phyloP scores from a whole-genome alignment of 768 basidiomycete species.

The Podaxis carcinomalis region DNA sequence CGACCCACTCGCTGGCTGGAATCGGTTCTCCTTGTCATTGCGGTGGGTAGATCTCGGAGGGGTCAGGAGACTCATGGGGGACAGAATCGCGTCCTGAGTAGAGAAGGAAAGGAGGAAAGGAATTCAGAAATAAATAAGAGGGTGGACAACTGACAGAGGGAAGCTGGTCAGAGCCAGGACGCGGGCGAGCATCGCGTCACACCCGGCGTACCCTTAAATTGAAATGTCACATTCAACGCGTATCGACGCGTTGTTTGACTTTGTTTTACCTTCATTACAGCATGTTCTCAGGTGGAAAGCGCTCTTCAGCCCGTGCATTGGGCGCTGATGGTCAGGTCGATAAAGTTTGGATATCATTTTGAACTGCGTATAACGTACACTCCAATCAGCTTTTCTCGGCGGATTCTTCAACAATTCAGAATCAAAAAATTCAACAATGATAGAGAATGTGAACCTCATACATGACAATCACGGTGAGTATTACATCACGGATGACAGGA shows the following conservation, averaged over 20 bases:
- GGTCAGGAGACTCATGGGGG: conserved; percentile 48
- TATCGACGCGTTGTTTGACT: conserved; percentile 30
- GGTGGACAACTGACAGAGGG: conserved; percentile 2
- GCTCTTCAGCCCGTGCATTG: too few species aligned
- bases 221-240: conserved; percentile 33
- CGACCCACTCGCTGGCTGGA: conserved; percentile 14
- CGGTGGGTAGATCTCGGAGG: conserved; percentile 58
- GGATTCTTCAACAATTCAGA: too few species aligned
- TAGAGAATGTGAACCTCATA: too few species aligned
- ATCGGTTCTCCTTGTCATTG: conserved; percentile 38
- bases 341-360: too few species aligned
- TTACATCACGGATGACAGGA: not conserved
- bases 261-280: conserved; percentile 15
- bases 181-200: conserved; percentile 12
- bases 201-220: conserved; percentile 17
- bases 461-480: too few species aligned
- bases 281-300: too few species aligned
- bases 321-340: too few species aligned
- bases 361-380: too few species aligned
- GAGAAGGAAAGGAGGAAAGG: conserved; percentile 11
- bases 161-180: conserved; percentile 14
- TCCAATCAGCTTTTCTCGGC: too few species aligned
- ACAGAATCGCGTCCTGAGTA: conserved; percentile 7
- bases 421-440: too few species aligned
- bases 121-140: conserved; percentile 14